Percentiles rank a stretch among this genome's conserved stretches.
phyloP scores from a whole-genome alignment of 2,329 filamentous ascomycete genomes.

The Diaporthe vexans region DNA sequence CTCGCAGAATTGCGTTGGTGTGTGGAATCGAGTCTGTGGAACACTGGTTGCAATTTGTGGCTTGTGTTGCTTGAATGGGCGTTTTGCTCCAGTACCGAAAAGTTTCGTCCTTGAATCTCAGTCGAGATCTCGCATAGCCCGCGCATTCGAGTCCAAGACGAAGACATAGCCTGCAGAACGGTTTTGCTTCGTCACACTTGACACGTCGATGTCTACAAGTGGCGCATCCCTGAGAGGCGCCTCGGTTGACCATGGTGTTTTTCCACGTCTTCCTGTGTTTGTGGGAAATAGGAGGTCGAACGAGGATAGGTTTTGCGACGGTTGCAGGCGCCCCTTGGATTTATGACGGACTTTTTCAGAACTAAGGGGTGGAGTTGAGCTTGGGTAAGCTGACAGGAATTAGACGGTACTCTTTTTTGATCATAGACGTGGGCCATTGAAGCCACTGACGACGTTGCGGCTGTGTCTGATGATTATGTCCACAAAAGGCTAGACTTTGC shows the following conservation, averaged over 20 bases:
- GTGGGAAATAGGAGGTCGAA: not conserved
- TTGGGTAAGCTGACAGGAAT: not conserved
- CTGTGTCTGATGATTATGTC: constrained; percentile 10
- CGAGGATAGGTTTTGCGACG: not conserved
- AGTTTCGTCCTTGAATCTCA: constrained; percentile 10
- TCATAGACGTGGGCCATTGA: not conserved
- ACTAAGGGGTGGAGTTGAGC: no score
- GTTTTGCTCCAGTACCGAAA: not conserved
- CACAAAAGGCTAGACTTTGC: constrained; percentile 3
- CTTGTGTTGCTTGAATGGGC: not conserved
- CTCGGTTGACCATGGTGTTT: constrained; percentile 9
- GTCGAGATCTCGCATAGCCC: not conserved
- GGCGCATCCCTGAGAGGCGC: not conserved
- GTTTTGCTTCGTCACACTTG: constrained; percentile 18
- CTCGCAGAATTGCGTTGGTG: not conserved
- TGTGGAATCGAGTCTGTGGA: not conserved
- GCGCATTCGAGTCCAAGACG: constrained; percentile 10
- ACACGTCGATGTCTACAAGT: constrained; percentile 10
- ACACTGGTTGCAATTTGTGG: not conserved
- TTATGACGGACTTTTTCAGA: not conserved
- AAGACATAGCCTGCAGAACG: constrained; percentile 3
- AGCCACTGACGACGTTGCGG: constrained; percentile 14
- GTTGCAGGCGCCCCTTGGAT: no score
- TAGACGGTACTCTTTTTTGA: not conserved
- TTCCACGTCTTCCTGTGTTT: no score